These are phyloP conservation scores for Termitomyces eurrhizus DNA, from an alignment of 768 basidiomycete species.

Conservation along the genomic window DNA sequence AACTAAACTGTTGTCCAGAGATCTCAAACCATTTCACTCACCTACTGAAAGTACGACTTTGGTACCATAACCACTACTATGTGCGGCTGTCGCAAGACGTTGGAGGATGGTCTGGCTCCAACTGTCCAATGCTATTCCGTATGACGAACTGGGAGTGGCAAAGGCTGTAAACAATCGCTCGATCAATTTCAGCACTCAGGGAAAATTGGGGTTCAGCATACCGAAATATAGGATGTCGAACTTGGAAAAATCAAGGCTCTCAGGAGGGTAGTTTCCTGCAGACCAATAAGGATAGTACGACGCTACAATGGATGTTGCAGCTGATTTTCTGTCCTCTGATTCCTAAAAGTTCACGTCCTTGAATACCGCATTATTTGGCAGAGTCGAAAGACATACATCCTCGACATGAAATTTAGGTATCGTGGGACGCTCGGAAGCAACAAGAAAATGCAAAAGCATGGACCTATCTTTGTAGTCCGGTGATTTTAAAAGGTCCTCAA, in stretches of 20 bases:
- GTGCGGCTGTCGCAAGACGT: constrained; percentile 53
- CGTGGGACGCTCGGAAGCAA: not conserved
- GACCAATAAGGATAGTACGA: constrained; percentile 54
- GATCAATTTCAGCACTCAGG: not conserved
- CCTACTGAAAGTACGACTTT: constrained; percentile 67
- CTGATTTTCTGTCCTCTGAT: not conserved
- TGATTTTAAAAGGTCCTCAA: constrained; percentile 34
- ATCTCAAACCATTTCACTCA: constrained; percentile 22
- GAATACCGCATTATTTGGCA: not conserved
- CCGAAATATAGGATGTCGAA: constrained; percentile 69
- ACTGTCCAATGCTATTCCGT: constrained; percentile 45
- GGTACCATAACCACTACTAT: constrained; percentile 53
- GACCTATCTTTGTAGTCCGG: constrained; percentile 31
- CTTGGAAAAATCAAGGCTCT: constrained; percentile 55
- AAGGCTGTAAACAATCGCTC: constrained; percentile 46
- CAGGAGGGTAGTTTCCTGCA: constrained; percentile 44
- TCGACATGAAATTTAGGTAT: not conserved
- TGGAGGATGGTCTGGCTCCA: constrained; percentile 49
- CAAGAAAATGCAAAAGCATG: constrained; percentile 30
- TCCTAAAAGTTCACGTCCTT: not conserved
- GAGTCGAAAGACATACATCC: not conserved
- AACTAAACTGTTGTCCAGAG: constrained; percentile 8
- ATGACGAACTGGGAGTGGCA: constrained; percentile 59
- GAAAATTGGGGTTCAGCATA: constrained; percentile 20
- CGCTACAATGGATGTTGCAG: constrained; percentile 33